Conservation (phyloP, 2,329 filamentous ascomycete species). For the Exophiala dermatitidis region DNA sequence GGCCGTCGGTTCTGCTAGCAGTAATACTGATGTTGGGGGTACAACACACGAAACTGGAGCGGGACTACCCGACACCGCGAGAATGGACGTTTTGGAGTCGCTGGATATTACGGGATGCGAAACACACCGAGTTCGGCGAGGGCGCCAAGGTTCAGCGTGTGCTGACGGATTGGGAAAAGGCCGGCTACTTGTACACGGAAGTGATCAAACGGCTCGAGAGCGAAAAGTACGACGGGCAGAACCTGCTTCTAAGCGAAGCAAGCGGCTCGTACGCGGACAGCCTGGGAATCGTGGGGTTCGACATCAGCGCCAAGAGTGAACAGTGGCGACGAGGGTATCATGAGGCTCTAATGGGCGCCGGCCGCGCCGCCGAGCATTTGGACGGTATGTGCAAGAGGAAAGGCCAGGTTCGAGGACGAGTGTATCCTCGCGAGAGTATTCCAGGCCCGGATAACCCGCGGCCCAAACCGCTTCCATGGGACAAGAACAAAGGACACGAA, state of each 20-base stretch:
- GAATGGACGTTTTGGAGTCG: conserved; percentile 73
- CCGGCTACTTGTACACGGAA: conserved; percentile 54
- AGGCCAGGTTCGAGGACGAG: conserved; percentile 38
- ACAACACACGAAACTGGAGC: conserved; percentile 67
- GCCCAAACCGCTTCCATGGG: conserved; percentile 63
- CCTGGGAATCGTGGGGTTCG: conserved; percentile 35
- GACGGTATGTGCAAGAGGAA: conserved; percentile 66
- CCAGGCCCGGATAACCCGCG: conserved; percentile 76
- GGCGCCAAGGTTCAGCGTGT: conserved; percentile 48
- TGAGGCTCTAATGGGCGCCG: conserved; percentile 69
- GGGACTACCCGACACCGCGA: conserved; percentile 67
- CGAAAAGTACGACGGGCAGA: conserved; percentile 58
- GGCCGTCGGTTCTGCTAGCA: conserved; percentile 55
- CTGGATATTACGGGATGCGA: conserved; percentile 59
- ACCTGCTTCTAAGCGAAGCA: conserved; percentile 50
- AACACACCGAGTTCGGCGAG: conserved; percentile 46
- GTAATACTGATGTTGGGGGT: conserved; percentile 58
- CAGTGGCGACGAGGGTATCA: conserved; percentile 82
- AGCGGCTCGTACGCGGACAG: conserved; percentile 50
- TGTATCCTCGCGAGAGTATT: conserved; percentile 66
- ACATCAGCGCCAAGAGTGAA: conserved; percentile 69
- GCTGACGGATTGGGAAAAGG: conserved; percentile 61
- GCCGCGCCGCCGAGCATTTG: conserved; percentile 68
- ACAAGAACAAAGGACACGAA: conserved; percentile 37
- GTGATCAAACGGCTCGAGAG: conserved; percentile 65